Evolutionary conservation across 2,329 filamentous ascomycete species (phyloP).

Genomic region (Fusarium agapanthi): DNA sequence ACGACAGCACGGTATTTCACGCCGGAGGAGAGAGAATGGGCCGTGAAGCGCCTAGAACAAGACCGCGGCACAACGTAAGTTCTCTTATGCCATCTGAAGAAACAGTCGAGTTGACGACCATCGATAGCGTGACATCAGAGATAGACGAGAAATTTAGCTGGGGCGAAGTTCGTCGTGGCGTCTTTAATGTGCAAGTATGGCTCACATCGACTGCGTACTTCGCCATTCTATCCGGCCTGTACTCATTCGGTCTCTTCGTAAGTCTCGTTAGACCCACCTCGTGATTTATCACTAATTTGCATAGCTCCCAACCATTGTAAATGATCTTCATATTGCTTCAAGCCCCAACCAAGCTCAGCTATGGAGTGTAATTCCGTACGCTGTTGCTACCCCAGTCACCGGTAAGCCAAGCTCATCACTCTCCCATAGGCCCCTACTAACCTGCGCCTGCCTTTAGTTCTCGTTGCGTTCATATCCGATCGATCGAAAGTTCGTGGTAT

Average conservation of each 20-base stretch:
- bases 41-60: not conserved
- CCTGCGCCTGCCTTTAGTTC: not conserved
- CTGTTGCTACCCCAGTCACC: not conserved
- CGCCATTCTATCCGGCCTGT: not conserved
- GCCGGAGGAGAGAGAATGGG: not conserved
- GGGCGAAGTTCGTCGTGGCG: not conserved
- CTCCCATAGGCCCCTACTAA: not conserved
- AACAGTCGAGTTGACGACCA: not conserved
- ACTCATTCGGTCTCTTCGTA: not conserved
- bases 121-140: not conserved
- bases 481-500: not conserved
- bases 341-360: not conserved
- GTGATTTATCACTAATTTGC: no score
- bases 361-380: not conserved
- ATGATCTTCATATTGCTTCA: not conserved
- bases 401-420: not conserved
- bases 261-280: not conserved
- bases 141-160: not conserved
- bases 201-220: slow-evolving; percentile 2
- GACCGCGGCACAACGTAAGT: not conserved
- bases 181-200: not conserved
- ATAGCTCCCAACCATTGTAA: not conserved
- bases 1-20: not conserved
- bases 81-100: rapidly evolving
- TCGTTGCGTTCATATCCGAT: not conserved